These are phyloP conservation scores for Coemansia sp. DNA, from an alignment of 192 early-diverging fungal species.

Conservation along the genomic window DNA sequence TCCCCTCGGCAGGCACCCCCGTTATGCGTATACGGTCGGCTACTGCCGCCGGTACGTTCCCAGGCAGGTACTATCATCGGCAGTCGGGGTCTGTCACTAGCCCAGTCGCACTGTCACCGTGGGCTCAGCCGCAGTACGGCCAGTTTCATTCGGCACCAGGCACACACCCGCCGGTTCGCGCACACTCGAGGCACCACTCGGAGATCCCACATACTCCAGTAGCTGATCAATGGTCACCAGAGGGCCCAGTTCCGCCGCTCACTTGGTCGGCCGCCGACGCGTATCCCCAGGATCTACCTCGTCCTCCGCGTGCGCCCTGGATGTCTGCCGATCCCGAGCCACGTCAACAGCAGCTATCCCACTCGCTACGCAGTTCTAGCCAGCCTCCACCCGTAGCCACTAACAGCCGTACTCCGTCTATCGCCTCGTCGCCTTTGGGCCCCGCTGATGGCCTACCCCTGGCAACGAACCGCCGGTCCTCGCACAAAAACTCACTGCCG, in stretches of 20 bases:
- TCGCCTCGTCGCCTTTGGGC: slow-evolving; percentile 6
- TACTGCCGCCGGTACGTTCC: neutral
- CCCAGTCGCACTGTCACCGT: neutral
- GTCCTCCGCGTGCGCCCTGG: slow-evolving; percentile 41
- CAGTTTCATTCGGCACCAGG: neutral
- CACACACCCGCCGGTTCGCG: neutral
- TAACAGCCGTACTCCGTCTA: neutral
- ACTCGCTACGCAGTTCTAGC: slow-evolving; percentile 18
- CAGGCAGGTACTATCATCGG: neutral
- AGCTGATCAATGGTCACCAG: neutral
- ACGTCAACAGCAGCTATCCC: neutral
- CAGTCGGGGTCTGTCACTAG: neutral
- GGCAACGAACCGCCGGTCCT: neutral
- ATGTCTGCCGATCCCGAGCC: neutral
- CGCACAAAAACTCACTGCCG: slow-evolving; percentile 40
- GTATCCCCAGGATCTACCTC: slow-evolving; percentile 1
- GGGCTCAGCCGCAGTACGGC: slow-evolving; percentile 5
- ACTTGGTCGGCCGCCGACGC: neutral
- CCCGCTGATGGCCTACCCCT: neutral
- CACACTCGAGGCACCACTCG: slow-evolving; percentile 3
- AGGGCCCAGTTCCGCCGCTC: neutral
- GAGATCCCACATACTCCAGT: neutral
- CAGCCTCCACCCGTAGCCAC: slow-evolving; percentile 12
- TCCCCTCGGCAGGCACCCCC: neutral
- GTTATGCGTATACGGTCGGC: slow-evolving; percentile 1